phyloP scores from a whole-genome alignment of 2,329 filamentous ascomycete genomes.

The Penicillium occitanis region DNA sequence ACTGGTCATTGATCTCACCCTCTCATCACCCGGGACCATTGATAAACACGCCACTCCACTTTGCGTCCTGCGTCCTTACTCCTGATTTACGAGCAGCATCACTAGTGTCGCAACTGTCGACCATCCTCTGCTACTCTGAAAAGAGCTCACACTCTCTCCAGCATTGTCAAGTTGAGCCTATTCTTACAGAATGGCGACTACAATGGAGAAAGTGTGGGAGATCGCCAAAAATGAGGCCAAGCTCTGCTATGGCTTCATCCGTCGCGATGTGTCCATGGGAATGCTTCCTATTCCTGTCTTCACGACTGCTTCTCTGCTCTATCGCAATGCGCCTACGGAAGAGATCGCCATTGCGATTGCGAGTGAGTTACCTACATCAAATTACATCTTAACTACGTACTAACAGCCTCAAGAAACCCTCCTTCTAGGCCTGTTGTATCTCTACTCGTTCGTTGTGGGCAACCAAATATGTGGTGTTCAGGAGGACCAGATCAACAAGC shows the following conservation, averaged over 20 bases:
- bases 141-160: background rate
- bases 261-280: constrained; percentile 18
- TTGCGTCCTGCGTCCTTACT: background rate
- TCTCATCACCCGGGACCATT: background rate
- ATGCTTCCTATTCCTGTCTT: constrained; percentile 21
- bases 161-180: background rate
- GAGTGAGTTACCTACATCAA: constrained; percentile 5
- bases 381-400: background rate
- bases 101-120: background rate
- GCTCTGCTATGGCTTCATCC: constrained; percentile 21
- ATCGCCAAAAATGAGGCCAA: constrained; percentile 13
- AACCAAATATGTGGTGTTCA: constrained; percentile 20
- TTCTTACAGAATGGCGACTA: background rate
- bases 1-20: background rate
- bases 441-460: constrained; percentile 19
- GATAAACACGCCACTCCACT: background rate
- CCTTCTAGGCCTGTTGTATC: constrained; percentile 13
- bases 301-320: constrained; percentile 19
- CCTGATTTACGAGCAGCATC: background rate
- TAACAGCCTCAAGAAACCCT: constrained; percentile 11
- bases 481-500: constrained; percentile 20
- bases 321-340: constrained; percentile 13
- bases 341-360: constrained; percentile 11
- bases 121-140: background rate
- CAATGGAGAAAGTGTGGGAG: constrained; percentile 14